Conservation (phyloP, 805 yeast genomes). For the Pichia rugopelliculosa region DNA sequence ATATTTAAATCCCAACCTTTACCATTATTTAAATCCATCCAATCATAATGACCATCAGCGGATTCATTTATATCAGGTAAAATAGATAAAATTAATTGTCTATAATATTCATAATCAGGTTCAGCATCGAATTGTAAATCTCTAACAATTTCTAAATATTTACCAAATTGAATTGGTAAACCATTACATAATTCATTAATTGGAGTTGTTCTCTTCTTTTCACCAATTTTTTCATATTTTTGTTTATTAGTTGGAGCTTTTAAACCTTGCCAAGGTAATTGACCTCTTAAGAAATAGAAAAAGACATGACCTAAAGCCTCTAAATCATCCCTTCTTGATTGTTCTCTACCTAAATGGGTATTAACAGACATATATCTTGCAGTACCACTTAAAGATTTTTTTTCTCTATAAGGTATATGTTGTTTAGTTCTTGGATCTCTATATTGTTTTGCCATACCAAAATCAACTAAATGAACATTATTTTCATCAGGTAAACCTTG, state of each 20-base stretch:
- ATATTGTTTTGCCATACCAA: slow-evolving; percentile 98
- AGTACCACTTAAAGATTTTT: slow-evolving; percentile 92
- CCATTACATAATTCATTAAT: slow-evolving; percentile 82
- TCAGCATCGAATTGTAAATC: slow-evolving; percentile 85
- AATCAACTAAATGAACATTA: slow-evolving; percentile 83
- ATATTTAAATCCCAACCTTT: slow-evolving; percentile 90
- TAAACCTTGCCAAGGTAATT: slow-evolving; percentile 97
- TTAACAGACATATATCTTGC: slow-evolving; percentile 98
- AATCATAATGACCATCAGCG: slow-evolving; percentile 89
- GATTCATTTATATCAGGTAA: slow-evolving; percentile 60
- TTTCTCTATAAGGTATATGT: slow-evolving; percentile 95
- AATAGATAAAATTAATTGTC: slow-evolving; percentile 71
- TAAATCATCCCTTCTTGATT: slow-evolving; percentile 91
- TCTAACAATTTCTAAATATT: slow-evolving; percentile 83
- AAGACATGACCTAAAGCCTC: slow-evolving; percentile 96
- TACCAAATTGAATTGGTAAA: slow-evolving; percentile 87
- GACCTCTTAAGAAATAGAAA: slow-evolving; percentile 89
- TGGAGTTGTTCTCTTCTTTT: slow-evolving; percentile 85
- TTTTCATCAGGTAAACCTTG: slow-evolving; percentile 81
- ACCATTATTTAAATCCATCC: slow-evolving; percentile 95
- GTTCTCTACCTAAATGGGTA: slow-evolving; percentile 96
- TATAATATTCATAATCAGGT: slow-evolving; percentile 87
- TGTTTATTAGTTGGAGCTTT: slow-evolving; percentile 98
- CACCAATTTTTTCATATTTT: slow-evolving; percentile 95
- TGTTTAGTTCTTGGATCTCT: slow-evolving; percentile 93